Conservation (phyloP, 768 basidiomycete species). For the Tricholoma hemisulphureum region DNA sequence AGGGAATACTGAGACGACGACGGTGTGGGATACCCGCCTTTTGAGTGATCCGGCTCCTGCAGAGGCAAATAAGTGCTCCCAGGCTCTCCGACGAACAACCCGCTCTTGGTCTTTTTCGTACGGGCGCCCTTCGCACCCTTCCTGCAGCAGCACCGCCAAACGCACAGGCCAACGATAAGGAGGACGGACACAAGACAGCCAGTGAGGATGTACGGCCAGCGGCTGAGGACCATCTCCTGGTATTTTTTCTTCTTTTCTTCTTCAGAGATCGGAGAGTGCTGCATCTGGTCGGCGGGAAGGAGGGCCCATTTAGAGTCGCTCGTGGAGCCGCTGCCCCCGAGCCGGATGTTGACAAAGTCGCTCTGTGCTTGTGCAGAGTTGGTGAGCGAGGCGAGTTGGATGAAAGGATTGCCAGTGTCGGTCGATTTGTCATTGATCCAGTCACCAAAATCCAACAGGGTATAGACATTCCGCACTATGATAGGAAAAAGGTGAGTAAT, state of each 20-base stretch:
- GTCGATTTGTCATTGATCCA: slow-evolving; percentile 51
- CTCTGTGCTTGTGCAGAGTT: slow-evolving; percentile 48
- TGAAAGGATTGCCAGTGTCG: slow-evolving; percentile 55
- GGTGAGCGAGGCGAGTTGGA: slow-evolving; percentile 68
- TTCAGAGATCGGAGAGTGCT: slow-evolving; percentile 61
- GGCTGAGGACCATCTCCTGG: slow-evolving; percentile 62
- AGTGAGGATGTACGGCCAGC: slow-evolving; percentile 69
- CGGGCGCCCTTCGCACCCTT: slow-evolving; percentile 20
- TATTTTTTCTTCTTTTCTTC: slow-evolving; percentile 67
- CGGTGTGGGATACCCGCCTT: slow-evolving; percentile 6
- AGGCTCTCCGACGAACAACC: slow-evolving; percentile 23
- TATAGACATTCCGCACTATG: slow-evolving; percentile 76
- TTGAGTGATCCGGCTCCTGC: slow-evolving; percentile 19
- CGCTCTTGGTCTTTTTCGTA: slow-evolving; percentile 16
- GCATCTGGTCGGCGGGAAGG: slow-evolving; percentile 55
- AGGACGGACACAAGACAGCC: slow-evolving; percentile 55
- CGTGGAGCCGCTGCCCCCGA: slow-evolving; percentile 58
- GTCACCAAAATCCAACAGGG: slow-evolving; percentile 69
- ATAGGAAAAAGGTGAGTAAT: slow-evolving; percentile 8
- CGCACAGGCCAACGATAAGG: slow-evolving; percentile 44
- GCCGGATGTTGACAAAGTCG: slow-evolving; percentile 66
- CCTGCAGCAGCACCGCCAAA: slow-evolving; percentile 64
- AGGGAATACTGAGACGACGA: slow-evolving; percentile 16
- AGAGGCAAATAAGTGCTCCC: slow-evolving; percentile 32
- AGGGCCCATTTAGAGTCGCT: slow-evolving; percentile 54